Percentiles rank a stretch among this genome's conserved stretches.
Conservation (phyloP, 208 protist genomes). For the Leishmania tarentolae region DNA sequence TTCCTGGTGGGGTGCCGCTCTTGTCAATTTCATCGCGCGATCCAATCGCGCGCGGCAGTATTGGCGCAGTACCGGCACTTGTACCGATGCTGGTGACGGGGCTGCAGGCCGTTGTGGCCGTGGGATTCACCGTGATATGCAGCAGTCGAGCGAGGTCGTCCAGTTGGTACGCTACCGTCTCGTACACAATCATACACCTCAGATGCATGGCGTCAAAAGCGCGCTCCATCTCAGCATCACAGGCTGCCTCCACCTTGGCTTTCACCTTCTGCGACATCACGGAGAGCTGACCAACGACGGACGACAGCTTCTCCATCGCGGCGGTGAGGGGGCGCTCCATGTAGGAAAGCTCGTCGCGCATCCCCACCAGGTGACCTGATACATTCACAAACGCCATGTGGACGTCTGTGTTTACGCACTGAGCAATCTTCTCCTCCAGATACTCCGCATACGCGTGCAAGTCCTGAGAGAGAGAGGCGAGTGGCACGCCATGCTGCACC, state of each 20-base stretch:
- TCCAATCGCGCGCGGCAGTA: background rate
- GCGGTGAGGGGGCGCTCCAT: constrained; percentile 59
- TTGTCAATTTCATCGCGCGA: background rate
- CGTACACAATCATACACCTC: constrained; percentile 65
- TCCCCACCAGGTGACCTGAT: constrained; percentile 66
- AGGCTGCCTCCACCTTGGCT: constrained; percentile 53
- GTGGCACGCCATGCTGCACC: constrained; percentile 66
- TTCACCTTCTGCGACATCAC: constrained; percentile 39
- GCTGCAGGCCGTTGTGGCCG: background rate
- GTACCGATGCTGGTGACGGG: background rate
- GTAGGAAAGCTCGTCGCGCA: constrained; percentile 77
- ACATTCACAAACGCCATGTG: constrained; percentile 79
- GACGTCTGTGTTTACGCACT: constrained; percentile 81
- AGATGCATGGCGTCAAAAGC: constrained; percentile 65
- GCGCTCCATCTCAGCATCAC: constrained; percentile 56
- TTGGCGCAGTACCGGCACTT: background rate
- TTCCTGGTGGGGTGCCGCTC: constrained; percentile 2
- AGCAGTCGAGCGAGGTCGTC: constrained; percentile 37
- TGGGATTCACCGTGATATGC: constrained; percentile 18
- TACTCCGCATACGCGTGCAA: constrained; percentile 60
- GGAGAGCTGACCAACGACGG: constrained; percentile 38
- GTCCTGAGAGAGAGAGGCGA: constrained; percentile 65
- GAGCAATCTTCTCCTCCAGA: constrained; percentile 61
- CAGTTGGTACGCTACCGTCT: constrained; percentile 45
- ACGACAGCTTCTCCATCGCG: constrained; percentile 51